Base-by-base conservation (phyloP, 495 filamentous ascomycete species). In the Aspergillus saccharolyticus region DNA sequence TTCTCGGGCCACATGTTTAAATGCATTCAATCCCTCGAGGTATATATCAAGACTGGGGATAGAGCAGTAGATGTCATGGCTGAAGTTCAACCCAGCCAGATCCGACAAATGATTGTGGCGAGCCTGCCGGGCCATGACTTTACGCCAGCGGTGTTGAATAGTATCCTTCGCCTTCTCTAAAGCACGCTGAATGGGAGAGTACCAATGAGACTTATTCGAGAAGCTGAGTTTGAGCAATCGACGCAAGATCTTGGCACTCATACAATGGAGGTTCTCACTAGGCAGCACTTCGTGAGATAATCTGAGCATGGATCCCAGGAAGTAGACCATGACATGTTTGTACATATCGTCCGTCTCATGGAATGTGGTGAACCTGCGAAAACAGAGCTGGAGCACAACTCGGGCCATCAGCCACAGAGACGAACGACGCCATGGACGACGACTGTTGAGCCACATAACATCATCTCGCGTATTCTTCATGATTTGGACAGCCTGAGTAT, bases 401-500 rank as follows among this genome's bases (percentile, higher is more conserved):
- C 85, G 81, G 12, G 86, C 47, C 0, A 88, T 67, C 1, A 88
- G 66, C 85, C 85, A 88, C 0, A 81, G 52, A 0, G 83, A 62
- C 18, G 83, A 86, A 30, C 86, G 55, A 9, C 76, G 74, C 79
- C 84, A 88, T 0, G 83, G 83, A 0, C 61, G 45, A 0, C 22
- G 17, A 15, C 64, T 59, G 20, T 77, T 44, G 2, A 64, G 2
- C 78, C 78, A 87, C 21, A 80, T 45, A 0, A 86, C 79, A 22
- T 87, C 82, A 52, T 89, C 84, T 10, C 82, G 74, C 16, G 80
- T 86, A 49, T 78, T 73, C 61, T 88, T 89, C n/a, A 56, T 49
- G 6, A 87, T 71, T 1, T 71, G 67, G 5, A 49, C 4, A 0
- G 69, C 64, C 0, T 68, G 53, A 0, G 65, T 48, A 6, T 57